phyloP scores from a whole-genome alignment of 495 filamentous ascomycete species.

The Baudoinia panamericana region DNA sequence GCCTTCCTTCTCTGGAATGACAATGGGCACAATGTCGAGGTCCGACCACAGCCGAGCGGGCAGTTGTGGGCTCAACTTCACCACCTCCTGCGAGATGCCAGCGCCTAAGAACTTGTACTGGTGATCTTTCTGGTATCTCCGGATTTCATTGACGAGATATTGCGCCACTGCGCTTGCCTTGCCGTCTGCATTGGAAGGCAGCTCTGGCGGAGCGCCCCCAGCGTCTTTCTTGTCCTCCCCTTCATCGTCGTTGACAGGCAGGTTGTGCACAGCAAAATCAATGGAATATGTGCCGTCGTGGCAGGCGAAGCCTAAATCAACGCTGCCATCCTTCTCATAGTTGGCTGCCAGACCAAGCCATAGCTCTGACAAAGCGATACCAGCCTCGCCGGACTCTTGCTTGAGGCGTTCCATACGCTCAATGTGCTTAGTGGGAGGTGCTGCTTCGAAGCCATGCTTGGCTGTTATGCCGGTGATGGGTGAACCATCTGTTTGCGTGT shows the following conservation, averaged over 20 bases:
- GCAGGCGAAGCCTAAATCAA: conserved; percentile 42
- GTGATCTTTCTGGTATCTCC: conserved; percentile 24
- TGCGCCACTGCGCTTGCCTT: conserved; percentile 15
- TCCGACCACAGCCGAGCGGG: conserved; percentile 68
- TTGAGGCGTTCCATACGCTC: conserved; percentile 6
- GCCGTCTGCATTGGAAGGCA: neutral
- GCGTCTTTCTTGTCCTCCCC: neutral
- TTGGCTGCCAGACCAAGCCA: conserved; percentile 24
- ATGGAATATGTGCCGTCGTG: conserved; percentile 69
- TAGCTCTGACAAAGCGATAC: conserved; percentile 13
- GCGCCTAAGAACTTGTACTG: conserved; percentile 30
- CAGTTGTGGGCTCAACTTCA: conserved; percentile 43
- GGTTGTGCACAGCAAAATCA: conserved; percentile 49
- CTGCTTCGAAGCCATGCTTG: conserved; percentile 2
- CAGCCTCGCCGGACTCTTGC: neutral
- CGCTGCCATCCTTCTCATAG: conserved; percentile 4
- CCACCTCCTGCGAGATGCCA: conserved; percentile 41
- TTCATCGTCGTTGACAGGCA: conserved; percentile 21
- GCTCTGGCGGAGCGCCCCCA: neutral
- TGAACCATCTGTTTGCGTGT: too few species aligned
- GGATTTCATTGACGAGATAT: conserved; percentile 20
- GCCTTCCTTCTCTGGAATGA: conserved; percentile 32
- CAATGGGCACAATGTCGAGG: conserved; percentile 62
- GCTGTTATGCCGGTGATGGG: too few species aligned
- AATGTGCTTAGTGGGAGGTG: conserved; percentile 1